Evolutionary conservation across 176 grass and related monocot genomes (phyloP).

Genomic region (Hsuehochloa calcarea): DNA sequence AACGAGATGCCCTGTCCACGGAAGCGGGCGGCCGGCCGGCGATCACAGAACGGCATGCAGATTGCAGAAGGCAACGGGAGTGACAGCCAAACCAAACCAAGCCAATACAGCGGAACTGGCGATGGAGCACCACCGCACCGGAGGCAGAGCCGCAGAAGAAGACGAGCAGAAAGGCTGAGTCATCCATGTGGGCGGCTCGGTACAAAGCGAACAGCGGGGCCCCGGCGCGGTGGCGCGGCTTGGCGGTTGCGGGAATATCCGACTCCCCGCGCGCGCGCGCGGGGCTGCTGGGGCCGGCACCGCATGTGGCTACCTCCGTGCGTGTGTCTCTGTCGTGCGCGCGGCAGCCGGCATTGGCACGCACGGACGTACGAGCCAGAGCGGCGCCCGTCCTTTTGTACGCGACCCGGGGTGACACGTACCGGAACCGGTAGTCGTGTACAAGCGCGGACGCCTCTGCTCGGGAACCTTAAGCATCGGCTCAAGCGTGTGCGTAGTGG

Average conservation of each 20-base stretch:
- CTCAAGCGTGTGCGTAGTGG: background rate
- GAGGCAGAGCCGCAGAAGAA: background rate
- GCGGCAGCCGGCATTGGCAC: background rate
- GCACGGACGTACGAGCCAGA: background rate
- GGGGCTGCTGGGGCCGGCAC: background rate
- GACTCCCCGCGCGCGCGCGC: constrained; percentile 9
- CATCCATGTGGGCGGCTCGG: constrained; percentile 22
- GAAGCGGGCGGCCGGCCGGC: background rate
- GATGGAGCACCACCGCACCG: background rate
- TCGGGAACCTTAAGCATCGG: background rate
- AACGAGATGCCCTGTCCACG: background rate
- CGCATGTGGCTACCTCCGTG: background rate
- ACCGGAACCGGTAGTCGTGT: background rate
- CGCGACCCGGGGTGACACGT: background rate
- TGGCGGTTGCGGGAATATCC: background rate
- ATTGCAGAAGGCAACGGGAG: background rate
- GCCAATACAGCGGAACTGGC: background rate
- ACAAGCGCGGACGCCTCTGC: background rate
- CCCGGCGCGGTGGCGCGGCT: background rate
- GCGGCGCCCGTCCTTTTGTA: background rate
- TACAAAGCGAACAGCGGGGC: constrained; percentile 16
- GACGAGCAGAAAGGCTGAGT: background rate
- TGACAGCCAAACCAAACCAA: background rate
- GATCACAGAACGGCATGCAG: background rate
- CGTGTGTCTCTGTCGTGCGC: background rate